Conservation (phyloP, 192 early-diverging fungal genomes). For the Rhizophagus clarus region DNA sequence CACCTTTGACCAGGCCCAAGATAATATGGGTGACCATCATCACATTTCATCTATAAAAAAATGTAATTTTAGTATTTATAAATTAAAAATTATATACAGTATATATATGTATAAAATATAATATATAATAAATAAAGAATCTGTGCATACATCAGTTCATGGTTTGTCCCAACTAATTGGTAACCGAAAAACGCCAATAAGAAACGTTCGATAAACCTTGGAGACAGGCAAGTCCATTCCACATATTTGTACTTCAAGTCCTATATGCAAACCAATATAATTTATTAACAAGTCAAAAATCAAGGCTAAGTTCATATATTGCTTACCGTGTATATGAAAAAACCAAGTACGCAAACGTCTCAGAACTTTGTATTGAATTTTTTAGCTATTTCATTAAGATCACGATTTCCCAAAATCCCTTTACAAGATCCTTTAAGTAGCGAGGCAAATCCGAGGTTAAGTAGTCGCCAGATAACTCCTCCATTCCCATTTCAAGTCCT, state of each 20-base stretch:
- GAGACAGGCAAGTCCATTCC: constrained; percentile 16
- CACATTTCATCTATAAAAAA: constrained; percentile 19
- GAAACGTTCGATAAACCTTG: constrained; percentile 12
- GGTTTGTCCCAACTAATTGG: constrained; percentile 18
- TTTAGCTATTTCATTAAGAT: constrained; percentile 12
- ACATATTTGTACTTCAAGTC: constrained; percentile 10
- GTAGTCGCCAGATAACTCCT: background rate
- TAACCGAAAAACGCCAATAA: background rate
- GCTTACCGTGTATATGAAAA: constrained; percentile 23
- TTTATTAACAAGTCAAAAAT: background rate
- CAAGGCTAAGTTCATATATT: background rate
- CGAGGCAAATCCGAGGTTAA: background rate
- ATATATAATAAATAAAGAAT: too few species aligned
- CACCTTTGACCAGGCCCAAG: constrained; percentile 31
- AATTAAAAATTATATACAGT: too few species aligned
- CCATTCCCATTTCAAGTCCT: background rate
- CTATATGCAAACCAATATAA: constrained; percentile 18
- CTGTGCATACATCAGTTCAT: constrained; percentile 10
- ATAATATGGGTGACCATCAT: constrained; percentile 25
- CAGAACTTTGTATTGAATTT: background rate
- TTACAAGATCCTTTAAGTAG: constrained; percentile 20
- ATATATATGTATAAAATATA: too few species aligned
- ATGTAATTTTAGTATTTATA: too few species aligned
- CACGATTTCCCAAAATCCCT: background rate
- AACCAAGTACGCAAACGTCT: constrained; percentile 2